Base-by-base conservation (phyloP, 768 basidiomycete species). In the Sarcomyxa edulis region DNA sequence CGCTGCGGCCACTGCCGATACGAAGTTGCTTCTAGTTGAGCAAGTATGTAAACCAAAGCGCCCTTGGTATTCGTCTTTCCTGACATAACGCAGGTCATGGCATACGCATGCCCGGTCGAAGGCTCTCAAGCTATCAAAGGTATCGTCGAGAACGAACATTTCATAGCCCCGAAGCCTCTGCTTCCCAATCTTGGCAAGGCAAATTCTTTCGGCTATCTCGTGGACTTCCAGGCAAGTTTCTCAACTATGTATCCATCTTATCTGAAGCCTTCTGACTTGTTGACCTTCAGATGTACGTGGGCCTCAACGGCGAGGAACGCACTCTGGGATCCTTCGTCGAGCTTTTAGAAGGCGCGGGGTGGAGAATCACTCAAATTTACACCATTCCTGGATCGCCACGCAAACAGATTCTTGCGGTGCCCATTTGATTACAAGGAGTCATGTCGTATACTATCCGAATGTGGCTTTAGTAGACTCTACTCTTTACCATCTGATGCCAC, bases 271-370 rank as follows among this genome's bases (percentile, higher is more conserved):
- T n/a, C 32, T 29, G 20, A 30, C 22, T 11, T n/a, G 14, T 24
- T 28, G 18, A n/a, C n/a, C n/a, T n/a, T 19, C 39, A 60, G 59
- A 58, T 64, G 59, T 32, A 57, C 35, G 51, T 45, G 7, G 26
- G 53, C 4, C 34, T 55, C 37, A 54, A 59, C 31, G 58, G 53
- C 7, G 41, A 53, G 39, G 61, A 62, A 33, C 53, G 59, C 32
- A 63, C 58, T 5, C 35, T 54, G n/a, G 43, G 42, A 6, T 44
- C 55, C 14, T 55, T 55, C 27, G n/a, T 47, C 5, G 45, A 47
- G n/a, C 48, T 62, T 3, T 45, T 48, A 3, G 23, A 36, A 9
- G 43, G 44, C 5, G 23, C 50, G 14, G 60, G 60, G 2, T 62
- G 61, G 62, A 60, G 55, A 43, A 31, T 39, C 9, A 18, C 16